Evolutionary conservation across 2,329 filamentous ascomycete genomes (phyloP).

Genomic region (Hortaea werneckii): DNA sequence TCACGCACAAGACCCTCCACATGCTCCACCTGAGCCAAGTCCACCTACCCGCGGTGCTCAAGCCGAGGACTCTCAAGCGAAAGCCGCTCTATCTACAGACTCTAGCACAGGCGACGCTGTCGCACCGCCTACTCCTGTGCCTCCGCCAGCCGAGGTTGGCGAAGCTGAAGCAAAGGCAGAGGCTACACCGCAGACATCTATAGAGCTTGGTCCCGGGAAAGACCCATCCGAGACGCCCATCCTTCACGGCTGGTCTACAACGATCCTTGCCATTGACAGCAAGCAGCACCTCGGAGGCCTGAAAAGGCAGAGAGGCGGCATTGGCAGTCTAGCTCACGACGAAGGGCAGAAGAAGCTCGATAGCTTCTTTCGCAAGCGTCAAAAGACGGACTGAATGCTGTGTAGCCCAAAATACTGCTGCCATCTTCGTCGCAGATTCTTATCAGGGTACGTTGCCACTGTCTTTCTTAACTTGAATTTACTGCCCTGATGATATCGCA

Average conservation of each 20-base stretch:
- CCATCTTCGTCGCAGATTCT: not conserved
- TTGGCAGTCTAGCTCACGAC: slow-evolving; percentile 70
- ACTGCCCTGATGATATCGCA: slow-evolving; percentile 20
- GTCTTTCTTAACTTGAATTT: not conserved
- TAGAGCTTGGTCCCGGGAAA: not conserved
- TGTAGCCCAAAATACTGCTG: not conserved
- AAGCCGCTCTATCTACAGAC: not conserved
- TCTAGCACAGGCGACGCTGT: not conserved
- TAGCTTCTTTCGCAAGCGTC: slow-evolving; percentile 56
- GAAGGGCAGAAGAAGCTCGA: slow-evolving; percentile 65
- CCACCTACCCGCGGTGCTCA: too few relatives aligned
- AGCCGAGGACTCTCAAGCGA: not conserved
- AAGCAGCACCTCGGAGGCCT: slow-evolving; percentile 61
- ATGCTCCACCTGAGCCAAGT: not conserved
- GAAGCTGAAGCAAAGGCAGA: not conserved
- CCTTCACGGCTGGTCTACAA: slow-evolving; percentile 33
- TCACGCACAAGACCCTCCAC: not conserved
- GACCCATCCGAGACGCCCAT: slow-evolving; percentile 1
- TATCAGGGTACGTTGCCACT: not conserved
- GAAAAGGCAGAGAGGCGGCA: slow-evolving; percentile 70
- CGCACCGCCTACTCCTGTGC: not conserved
- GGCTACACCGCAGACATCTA: not conserved
- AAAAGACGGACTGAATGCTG: slow-evolving; percentile 13
- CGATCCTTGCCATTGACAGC: slow-evolving; percentile 56
- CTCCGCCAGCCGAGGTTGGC: not conserved